Conservation (phyloP, 1,139 yeast genomes). For the Blastobotrys arbuscula region DNA sequence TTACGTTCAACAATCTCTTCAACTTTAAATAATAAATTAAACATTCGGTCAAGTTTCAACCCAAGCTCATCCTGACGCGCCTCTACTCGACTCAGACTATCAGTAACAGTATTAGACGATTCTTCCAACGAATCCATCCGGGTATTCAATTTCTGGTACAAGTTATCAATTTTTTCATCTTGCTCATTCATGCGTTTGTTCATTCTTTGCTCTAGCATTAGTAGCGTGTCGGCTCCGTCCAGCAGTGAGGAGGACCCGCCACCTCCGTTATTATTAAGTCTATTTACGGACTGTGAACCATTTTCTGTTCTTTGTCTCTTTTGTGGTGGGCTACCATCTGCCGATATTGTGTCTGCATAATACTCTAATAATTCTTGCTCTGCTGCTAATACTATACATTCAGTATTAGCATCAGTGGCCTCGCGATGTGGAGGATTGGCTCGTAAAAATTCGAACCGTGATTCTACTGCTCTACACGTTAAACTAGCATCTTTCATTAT, state of each 20-base stretch:
- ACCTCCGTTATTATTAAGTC: background rate
- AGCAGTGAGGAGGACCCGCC: background rate
- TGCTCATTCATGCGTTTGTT: background rate
- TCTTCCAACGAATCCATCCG: background rate
- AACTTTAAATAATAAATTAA: background rate
- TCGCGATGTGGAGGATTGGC: constrained; percentile 2
- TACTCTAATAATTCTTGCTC: constrained; percentile 1
- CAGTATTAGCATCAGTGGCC: background rate
- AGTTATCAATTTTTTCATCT: background rate
- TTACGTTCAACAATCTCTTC: constrained; percentile 2
- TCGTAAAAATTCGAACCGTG: constrained; percentile 2
- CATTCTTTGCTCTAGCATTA: background rate
- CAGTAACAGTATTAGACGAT: background rate
- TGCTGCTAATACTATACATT: background rate
- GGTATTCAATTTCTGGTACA: background rate
- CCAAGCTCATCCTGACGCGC: constrained; percentile 1
- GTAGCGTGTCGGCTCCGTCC: background rate
- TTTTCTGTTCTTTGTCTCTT: background rate
- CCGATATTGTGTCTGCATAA: background rate
- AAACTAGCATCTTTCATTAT: constrained; percentile 4
- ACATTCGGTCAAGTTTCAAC: background rate
- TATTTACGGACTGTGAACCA: background rate
- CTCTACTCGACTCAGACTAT: background rate
- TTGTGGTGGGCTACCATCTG: constrained; percentile 2
- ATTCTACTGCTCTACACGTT: constrained; percentile 1